Evolutionary conservation across 257 asterid species (phyloP).

Genomic region (Solanum sejunctum): DNA sequence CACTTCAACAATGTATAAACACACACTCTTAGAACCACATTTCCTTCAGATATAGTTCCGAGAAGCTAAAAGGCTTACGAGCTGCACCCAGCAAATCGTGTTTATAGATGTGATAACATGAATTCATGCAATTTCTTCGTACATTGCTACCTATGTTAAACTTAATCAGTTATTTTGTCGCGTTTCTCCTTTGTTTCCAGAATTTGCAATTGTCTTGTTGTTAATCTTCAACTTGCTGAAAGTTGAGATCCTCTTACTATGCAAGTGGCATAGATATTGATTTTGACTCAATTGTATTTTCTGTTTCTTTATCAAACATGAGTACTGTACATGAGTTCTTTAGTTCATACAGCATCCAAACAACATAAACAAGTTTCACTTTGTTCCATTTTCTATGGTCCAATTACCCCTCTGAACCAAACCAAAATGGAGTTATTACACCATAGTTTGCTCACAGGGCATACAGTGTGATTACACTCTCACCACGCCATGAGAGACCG

Average conservation of each 20-base stretch:
- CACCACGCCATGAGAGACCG: neutral
- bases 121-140: neutral
- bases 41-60: neutral
- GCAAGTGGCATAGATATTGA: neutral
- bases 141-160: neutral
- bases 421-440: neutral
- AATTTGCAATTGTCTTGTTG: neutral
- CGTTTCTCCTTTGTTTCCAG: neutral
- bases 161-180: neutral
- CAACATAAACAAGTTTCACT: neutral
- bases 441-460: neutral
- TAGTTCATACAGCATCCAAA: neutral
- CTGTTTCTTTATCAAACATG: neutral
- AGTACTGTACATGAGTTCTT: neutral
- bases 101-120: neutral
- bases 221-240: neutral
- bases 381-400: neutral
- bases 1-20: neutral
- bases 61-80: neutral
- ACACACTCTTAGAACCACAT: neutral
- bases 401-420: neutral
- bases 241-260: neutral
- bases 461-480: neutral
- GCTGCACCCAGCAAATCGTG: neutral
- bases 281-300: neutral